phyloP scores from a whole-genome alignment of 2,329 filamentous ascomycete genomes.

The Ceratocystis eucalypticola region DNA sequence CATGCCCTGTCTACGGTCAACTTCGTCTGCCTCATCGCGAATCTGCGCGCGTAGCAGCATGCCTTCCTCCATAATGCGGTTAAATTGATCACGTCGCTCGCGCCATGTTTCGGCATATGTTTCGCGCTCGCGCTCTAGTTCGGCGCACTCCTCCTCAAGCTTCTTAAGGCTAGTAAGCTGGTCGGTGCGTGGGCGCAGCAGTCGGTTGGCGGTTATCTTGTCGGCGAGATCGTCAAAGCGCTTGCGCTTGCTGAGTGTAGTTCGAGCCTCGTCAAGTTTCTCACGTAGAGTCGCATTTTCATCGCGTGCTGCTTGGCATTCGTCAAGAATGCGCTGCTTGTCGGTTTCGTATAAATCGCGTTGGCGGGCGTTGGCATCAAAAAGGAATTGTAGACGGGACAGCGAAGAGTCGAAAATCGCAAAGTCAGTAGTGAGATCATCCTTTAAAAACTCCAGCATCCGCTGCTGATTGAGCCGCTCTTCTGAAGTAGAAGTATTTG shows the following conservation, averaged over 20 bases:
- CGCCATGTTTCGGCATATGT: conserved; percentile 73
- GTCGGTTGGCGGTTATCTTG: conserved; percentile 67
- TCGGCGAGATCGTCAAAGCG: conserved; percentile 80
- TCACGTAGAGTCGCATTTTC: conserved; percentile 58
- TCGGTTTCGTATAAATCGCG: conserved; percentile 70
- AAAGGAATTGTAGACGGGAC: conserved; percentile 74
- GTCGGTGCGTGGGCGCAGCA: conserved; percentile 72
- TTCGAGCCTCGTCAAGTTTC: conserved; percentile 65
- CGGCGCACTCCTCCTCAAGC: conserved; percentile 74
- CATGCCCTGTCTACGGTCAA: conserved; percentile 76
- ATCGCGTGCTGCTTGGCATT: conserved; percentile 63
- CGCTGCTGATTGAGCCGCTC: conserved; percentile 24
- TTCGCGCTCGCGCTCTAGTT: conserved; percentile 71
- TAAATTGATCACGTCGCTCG: conserved; percentile 76
- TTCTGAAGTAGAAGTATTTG: conserved; percentile 53
- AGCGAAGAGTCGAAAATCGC: conserved; percentile 77
- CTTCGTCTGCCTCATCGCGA: conserved; percentile 88
- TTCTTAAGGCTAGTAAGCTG: conserved; percentile 65
- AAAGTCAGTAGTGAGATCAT: conserved; percentile 79
- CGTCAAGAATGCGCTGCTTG: conserved; percentile 63
- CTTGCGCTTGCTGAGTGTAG: conserved; percentile 63
- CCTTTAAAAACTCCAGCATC: conserved; percentile 55
- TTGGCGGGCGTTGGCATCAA: conserved; percentile 69
- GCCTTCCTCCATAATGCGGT: conserved; percentile 80
- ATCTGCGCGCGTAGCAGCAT: conserved; percentile 73